These are phyloP conservation scores for Lablab purpureus DNA, from an alignment of 306 rosid genomes.

Conservation along the genomic window DNA sequence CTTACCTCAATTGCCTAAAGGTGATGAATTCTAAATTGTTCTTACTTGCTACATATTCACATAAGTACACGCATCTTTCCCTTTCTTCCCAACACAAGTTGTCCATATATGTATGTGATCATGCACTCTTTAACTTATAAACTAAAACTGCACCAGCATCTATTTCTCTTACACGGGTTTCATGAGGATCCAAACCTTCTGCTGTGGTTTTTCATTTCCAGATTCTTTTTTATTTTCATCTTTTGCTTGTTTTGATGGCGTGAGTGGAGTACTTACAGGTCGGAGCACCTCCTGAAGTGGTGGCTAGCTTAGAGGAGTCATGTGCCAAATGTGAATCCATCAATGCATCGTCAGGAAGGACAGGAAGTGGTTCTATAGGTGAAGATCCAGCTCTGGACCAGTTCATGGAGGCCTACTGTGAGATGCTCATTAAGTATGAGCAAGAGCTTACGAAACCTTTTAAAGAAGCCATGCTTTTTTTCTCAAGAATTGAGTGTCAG, in stretches of 20 bases:
- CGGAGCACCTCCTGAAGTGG: constrained; percentile 96
- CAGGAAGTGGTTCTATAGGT: constrained; percentile 50
- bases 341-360: constrained; percentile 44
- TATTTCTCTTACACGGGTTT: constrained; percentile 5
- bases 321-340: constrained; percentile 55
- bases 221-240: constrained; percentile 39
- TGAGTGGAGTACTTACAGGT: constrained; percentile 54
- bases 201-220: neutral
- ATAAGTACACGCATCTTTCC: neutral
- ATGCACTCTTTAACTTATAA: neutral
- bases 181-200: neutral
- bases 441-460: constrained; percentile 95
- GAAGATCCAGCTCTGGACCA: constrained; percentile 80
- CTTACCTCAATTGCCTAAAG: constrained; percentile 94
- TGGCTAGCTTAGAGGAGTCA: constrained; percentile 80
- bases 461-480: constrained; percentile 93
- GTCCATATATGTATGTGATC: neutral
- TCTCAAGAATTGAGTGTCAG: constrained; percentile 80
- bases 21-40: constrained; percentile 43
- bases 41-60: neutral
- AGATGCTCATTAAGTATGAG: constrained; percentile 94
- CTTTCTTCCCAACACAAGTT: neutral
- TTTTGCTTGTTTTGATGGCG: constrained; percentile 5
- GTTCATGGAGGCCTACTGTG: constrained; percentile 99
- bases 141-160: neutral